Conservation (phyloP, 2,329 filamentous ascomycete genomes). For the Neonectria neomacrospora region DNA sequence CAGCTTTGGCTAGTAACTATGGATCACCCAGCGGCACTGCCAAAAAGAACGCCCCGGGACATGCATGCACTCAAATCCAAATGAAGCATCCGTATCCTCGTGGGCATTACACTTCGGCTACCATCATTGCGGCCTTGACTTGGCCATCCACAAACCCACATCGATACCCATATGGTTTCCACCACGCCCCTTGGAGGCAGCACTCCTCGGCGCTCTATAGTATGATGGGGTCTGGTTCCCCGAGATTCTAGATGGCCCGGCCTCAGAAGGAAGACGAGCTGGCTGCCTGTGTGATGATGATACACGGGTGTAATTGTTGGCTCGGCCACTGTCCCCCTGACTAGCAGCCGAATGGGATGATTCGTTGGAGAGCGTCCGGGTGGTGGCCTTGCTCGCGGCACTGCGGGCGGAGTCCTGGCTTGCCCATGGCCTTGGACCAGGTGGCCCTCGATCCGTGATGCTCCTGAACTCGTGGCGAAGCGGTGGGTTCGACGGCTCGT, state of each 20-base stretch:
- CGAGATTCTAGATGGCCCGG: slow-evolving; percentile 4
- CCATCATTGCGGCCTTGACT: neutral
- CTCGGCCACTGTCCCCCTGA: neutral
- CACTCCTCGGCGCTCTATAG: neutral
- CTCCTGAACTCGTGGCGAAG: neutral
- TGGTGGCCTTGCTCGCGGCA: neutral
- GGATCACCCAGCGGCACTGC: neutral
- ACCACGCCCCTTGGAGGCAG: neutral
- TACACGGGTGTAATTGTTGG: neutral
- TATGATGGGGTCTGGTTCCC: neutral
- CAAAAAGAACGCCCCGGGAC: too few relatives aligned
- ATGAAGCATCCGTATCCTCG: neutral
- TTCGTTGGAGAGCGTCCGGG: neutral
- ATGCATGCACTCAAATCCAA: neutral
- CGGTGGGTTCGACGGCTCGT: neutral
- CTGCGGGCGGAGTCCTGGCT: neutral
- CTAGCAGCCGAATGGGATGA: neutral
- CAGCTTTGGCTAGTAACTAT: neutral
- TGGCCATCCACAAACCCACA: slow-evolving; percentile 3
- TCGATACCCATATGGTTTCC: slow-evolving; percentile 1
- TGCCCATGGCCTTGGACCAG: neutral
- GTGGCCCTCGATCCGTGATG: neutral
- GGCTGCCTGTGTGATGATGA: neutral
- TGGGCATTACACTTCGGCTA: neutral
- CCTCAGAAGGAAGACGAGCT: neutral